phyloP scores from a whole-genome alignment of 305 asterid species.

The Caryopteris hybrid region DNA sequence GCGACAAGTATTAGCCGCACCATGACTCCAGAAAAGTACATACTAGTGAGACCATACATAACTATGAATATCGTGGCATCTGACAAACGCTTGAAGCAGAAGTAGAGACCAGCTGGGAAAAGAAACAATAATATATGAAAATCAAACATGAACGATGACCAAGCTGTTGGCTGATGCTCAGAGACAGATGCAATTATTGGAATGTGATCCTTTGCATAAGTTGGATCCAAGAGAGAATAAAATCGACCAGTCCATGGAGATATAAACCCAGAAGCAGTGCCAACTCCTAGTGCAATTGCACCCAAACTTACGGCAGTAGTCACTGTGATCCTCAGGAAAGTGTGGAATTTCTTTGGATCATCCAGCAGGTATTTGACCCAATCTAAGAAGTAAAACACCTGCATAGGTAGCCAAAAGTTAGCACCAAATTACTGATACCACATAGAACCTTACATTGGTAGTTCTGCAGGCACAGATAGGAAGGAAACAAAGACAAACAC shows the following conservation, averaged over 20 bases:
- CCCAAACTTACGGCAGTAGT: constrained; percentile 80
- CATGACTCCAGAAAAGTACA: constrained; percentile 99
- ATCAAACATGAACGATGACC: constrained; percentile 99
- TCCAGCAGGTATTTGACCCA: constrained; percentile 88
- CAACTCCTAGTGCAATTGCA: constrained; percentile 80
- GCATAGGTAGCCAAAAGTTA: constrained; percentile 28
- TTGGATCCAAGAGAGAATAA: constrained; percentile 95
- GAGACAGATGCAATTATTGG: constrained; percentile 99
- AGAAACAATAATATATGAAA: constrained; percentile 79
- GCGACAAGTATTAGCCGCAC: constrained; percentile 97
- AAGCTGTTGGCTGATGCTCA: constrained; percentile 99
- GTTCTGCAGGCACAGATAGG: constrained; percentile 6
- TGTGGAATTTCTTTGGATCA: constrained; percentile 84
- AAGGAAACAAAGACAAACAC: background rate
- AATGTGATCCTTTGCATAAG: constrained; percentile 96
- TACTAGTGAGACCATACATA: constrained; percentile 98
- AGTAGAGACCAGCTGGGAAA: constrained; percentile 96
- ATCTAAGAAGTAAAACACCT: constrained; percentile 94
- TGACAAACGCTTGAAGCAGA: constrained; percentile 95
- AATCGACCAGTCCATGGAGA: constrained; percentile 99
- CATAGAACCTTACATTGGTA: background rate
- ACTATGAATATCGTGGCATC: constrained; percentile 94
- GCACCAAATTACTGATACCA: constrained; percentile 11
- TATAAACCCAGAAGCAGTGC: constrained; percentile 97
- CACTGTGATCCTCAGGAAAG: constrained; percentile 81